Percentiles rank a stretch among this genome's conserved stretches.
Evolutionary conservation across 495 filamentous ascomycete genomes (phyloP).

Genomic region (Aspergillus baeticus): DNA sequence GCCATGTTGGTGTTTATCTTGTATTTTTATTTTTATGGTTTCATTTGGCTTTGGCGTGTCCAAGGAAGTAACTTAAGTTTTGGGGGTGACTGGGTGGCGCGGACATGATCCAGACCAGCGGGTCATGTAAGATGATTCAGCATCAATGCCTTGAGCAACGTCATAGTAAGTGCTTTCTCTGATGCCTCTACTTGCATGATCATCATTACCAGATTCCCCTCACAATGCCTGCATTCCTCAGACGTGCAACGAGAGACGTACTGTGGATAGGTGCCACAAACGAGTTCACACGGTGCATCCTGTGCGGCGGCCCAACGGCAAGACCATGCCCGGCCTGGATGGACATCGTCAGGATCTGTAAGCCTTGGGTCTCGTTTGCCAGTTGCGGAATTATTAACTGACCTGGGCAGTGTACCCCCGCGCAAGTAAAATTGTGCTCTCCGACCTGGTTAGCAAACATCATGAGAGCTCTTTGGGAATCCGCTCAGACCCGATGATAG

Average conservation of each 20-base stretch:
- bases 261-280: background rate
- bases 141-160: background rate
- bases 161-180: too few relatives aligned
- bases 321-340: background rate
- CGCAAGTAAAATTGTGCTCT: background rate
- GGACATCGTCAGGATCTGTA: conserved; percentile 4
- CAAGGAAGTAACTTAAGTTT: background rate
- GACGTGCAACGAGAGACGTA: background rate
- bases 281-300: conserved; percentile 3
- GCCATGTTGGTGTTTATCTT: background rate
- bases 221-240: background rate
- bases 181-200: too few relatives aligned
- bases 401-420: background rate
- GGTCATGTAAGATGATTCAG: too few relatives aligned
- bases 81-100: background rate
- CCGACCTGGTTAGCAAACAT: background rate
- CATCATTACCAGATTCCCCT: too few relatives aligned
- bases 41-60: background rate
- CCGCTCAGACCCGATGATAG: background rate
- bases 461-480: background rate
- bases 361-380: too few relatives aligned
- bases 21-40: background rate
- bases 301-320: background rate
- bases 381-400: background rate
- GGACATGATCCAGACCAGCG: background rate